Evolutionary conservation across 2,329 filamentous ascomycete species (phyloP), one percentile per base, ranked within the genome.

Genomic region (Neofusicoccum ribis): DNA sequence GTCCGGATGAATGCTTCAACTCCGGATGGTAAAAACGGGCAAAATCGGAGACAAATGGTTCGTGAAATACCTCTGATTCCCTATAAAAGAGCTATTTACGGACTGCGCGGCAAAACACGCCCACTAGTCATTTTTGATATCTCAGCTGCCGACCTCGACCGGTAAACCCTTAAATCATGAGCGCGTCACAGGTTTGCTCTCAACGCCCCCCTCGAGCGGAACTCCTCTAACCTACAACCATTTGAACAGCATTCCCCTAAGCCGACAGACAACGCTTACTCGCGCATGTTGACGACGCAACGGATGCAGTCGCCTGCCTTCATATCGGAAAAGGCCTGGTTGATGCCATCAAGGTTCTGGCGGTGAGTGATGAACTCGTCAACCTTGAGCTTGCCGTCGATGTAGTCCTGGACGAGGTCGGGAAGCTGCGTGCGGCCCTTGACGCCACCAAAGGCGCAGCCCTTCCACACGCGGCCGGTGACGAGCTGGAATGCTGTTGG

Each of bases 291-390:
- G 63, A 97, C 91, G 9, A 98, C 95, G 71, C 92, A 96, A 69
- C 95, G 91, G 75, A 99, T 97, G 81, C 95, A 99, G 80, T 98
- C 93, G 66, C 95, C 95, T 67, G 88, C 86, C 85, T 97, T 96
- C 95, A 99, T 99, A 72, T 90, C 88, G 69, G 92, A 87, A 74
- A 97, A 99, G 20, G 93, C 94, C 60, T 85, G 83, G 85, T 98
- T 98, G 80, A 99, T 96, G 74, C 91, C 88, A 67, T 82, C 82
- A 50, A 99, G 84, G 3, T 85, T 86, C 83, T 96, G 92, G 72
- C 93, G 89, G 83, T 99, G 95, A 37, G 95, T 99, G 82, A 99
- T 98, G 84, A 98, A 98, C 83, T 99, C 95, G 77, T 98, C 94
- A 51, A 98, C 95, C 89, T 97, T 98, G 76, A 99, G 89, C 76